Evolutionary conservation across 768 basidiomycete species (phyloP), one percentile per base, ranked within the genome.

Genomic region (Lactarius sp.): DNA sequence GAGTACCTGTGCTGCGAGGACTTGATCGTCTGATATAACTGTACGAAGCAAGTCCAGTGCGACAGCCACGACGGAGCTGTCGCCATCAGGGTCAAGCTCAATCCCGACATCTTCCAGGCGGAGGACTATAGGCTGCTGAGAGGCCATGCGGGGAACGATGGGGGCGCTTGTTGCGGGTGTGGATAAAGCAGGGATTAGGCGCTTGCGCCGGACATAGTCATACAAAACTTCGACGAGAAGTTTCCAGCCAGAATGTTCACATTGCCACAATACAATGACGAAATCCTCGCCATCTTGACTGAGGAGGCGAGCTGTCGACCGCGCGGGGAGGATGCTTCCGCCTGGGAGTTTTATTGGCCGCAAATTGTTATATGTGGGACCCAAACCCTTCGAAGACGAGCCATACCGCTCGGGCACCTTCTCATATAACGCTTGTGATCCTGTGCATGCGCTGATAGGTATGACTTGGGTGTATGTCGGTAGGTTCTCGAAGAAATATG

Each of bases 241-340:
- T 66, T 83, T 88, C 94, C 94, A 97, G 2, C 90, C 92, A 7
- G 88, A 91, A 70, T 93, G 86, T 51, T 85, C 78, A 66, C 89
- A 86, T 65, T 87, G 80, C 94, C 94, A 97, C 20, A 82, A 80
- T 0, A 95, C 81, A 6, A 89, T 86, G 22, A 87, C 75, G 18
- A 83, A 77, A 27, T 91, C 88, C 2, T 82, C 84, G 4, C 82
- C 82, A 57, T 92, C 90, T 10, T 82, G 80, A 66, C 85, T 92
- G 39, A 95, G 77, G 22, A 94, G 78, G 8, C 83, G 82, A 3
- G 92, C 94, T 1, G 77, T 73, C 1, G 89, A 85, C 22, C 83
- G 81, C 6, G 83, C 77, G 27, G 87, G 86, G 5, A 97, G 79
- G 12, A 79, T 79, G 1, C 85, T 84, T 0, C 91, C 90, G 4